Evolutionary conservation across 805 yeast species (phyloP), one percentile per base, ranked within the genome.

Genomic region (Aciculoconidium aculeatum): DNA sequence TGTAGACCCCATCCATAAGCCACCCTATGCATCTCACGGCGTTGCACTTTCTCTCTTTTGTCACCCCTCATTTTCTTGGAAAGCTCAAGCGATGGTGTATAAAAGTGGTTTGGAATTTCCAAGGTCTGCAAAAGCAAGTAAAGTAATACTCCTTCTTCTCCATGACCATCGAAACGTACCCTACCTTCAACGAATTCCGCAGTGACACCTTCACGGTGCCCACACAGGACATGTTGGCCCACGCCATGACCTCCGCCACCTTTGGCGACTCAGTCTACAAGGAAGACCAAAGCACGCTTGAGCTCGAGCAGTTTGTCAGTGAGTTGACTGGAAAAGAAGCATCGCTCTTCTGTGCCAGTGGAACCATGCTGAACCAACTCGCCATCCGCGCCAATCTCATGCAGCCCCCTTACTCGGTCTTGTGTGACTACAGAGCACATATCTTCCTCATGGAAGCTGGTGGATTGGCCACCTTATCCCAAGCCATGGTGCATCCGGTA

Each of bases 191-290:
- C 36, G 69, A 63, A 34, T 63, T 61, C 41, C 49, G 67, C 25
- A 58, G 90, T 45, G 97, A 88, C 54, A 88, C 96, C 1, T 85
- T 86, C 69, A 87, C 96, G 3, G 81, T 83, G 8, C 96, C 96
- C 13, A 75, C 95, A 1, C 36, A 44, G n/a, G 66, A 70, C 33
- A 76, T 86, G 25, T 75, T 73, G 25, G 28, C 63, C 15, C 29
- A 35, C 17, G 42, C 51, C 5, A 13, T 41, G 12, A 20, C 10
- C 5, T 16, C 25, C 7, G 72, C 83, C 16, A 59, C 88, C 2
- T 66, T 73, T 27, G 96, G 96, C 24, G 96, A 88, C 49, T 72
- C 90, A 7, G 96, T 88, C n/a, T 85, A 85, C 58, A 68, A 74
- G 39, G 96, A 88, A 51, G 97, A 88, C 51, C 56, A 57, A 12